Conservation (phyloP, 495 filamentous ascomycete genomes). For the Zalerion maritima region DNA sequence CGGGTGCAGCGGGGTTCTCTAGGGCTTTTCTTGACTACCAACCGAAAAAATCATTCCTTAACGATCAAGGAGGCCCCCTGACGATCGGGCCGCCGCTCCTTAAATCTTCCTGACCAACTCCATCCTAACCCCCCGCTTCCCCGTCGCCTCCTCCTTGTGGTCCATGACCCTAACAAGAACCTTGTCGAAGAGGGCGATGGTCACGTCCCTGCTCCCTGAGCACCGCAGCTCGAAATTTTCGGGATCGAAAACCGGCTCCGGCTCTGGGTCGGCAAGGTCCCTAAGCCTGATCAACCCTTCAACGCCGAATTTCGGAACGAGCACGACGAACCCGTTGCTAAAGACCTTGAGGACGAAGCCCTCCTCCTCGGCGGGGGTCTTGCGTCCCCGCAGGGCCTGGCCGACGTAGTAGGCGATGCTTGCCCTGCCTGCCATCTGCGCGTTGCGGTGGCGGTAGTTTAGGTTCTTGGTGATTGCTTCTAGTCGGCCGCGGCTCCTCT, state of each 20-base stretch:
- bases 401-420: conserved; percentile 96
- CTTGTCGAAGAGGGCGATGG: conserved; percentile 76
- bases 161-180: conserved; percentile 78
- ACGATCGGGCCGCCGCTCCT: no score
- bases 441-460: conserved; percentile 92
- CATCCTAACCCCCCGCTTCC: conserved; percentile 78
- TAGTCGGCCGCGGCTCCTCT: conserved; percentile 63
- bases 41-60: no score
- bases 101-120: conserved; percentile 48
- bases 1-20: no score
- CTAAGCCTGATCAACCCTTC: conserved; percentile 76
- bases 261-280: conserved; percentile 64
- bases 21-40: no score
- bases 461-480: conserved; percentile 95
- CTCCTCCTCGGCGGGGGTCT: conserved; percentile 61
- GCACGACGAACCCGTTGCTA: conserved; percentile 89
- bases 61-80: no score
- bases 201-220: conserved; percentile 38
- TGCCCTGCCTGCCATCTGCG: conserved; percentile 84
- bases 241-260: conserved; percentile 63
- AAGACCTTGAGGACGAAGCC: conserved; percentile 95
- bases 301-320: conserved; percentile 89
- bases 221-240: conserved; percentile 62
- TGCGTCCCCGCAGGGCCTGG: conserved; percentile 76
- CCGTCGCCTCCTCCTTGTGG: conserved; percentile 81